A percentile compares a stretch with the other conserved stretches of the same genome.
Conservation (phyloP, 345 rosid species). For the Capsella bursapastoris region DNA sequence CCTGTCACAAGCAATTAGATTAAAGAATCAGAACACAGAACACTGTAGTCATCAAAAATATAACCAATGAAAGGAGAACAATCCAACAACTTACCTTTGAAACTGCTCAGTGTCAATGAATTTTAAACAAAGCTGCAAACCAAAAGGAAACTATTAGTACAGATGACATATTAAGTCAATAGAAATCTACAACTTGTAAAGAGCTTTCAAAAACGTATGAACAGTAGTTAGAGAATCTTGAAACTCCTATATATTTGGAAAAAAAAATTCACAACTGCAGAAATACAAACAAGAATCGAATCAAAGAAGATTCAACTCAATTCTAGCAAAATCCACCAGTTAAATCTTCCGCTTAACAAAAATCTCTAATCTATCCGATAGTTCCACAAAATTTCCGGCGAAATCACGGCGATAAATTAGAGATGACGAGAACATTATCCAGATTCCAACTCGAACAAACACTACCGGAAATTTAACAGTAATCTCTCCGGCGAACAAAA, state of each 20-base stretch:
- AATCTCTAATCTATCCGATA: conserved; percentile 19
- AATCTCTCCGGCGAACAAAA: not conserved
- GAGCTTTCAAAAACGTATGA: conserved; percentile 6
- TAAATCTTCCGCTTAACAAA: conserved; percentile 7
- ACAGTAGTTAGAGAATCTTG: not conserved
- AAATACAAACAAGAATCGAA: not conserved
- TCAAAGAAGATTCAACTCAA: not conserved
- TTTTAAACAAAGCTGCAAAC: conserved; percentile 71
- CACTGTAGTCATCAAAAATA: not conserved
- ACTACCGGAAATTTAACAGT: not conserved
- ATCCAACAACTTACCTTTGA: conserved; percentile 64
- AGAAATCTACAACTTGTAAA: not conserved
- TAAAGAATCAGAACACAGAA: conserved; percentile 12
- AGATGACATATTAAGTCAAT: not conserved
- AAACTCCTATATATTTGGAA: conserved; percentile 4
- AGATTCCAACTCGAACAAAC: conserved; percentile 25
- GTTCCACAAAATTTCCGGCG: not conserved
- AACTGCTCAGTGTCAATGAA: conserved; percentile 92
- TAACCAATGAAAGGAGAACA: conserved; percentile 2
- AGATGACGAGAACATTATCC: not conserved
- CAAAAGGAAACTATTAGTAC: conserved; percentile 23
- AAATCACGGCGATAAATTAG: not conserved
- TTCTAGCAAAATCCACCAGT: conserved; percentile 7
- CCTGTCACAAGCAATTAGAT: conserved; percentile 50
- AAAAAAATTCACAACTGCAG: conserved; percentile 3